Conservation (phyloP, 208 protist genomes). For the Novymonas esmeraldas region DNA sequence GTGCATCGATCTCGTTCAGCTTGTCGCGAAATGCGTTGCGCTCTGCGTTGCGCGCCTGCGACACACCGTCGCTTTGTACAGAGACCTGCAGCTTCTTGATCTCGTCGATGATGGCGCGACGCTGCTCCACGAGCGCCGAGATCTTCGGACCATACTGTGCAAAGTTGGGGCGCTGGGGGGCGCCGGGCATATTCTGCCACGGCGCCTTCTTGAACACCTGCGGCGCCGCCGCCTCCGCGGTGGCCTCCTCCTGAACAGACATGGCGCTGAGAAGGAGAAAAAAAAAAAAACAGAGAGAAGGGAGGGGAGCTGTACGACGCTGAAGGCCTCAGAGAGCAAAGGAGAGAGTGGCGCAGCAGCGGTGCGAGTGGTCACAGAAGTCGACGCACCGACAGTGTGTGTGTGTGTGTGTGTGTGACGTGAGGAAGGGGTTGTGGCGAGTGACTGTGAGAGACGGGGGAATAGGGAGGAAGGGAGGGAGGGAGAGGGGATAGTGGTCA, state of each 20-base stretch:
- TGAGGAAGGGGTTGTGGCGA: no score
- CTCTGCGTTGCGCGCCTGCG: slow-evolving; percentile 33
- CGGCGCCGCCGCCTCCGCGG: background rate
- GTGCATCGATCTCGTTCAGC: slow-evolving; percentile 59
- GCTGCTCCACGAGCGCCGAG: slow-evolving; percentile 42
- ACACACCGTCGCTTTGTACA: slow-evolving; percentile 39
- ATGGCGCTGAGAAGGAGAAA: background rate
- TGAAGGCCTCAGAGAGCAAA: background rate
- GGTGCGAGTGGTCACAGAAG: no score
- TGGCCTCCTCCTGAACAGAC: slow-evolving; percentile 12
- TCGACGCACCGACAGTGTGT: no score
- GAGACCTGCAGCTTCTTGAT: slow-evolving; percentile 66
- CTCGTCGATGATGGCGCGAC: slow-evolving; percentile 49
- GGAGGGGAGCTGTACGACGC: no score
- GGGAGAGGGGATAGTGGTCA: no score
- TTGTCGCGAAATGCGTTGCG: slow-evolving; percentile 46
- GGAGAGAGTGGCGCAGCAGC: no score
- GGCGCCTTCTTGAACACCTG: slow-evolving; percentile 26
- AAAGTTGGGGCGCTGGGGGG: slow-evolving; percentile 52
- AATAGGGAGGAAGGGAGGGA: no score
- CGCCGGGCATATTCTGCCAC: slow-evolving; percentile 71
- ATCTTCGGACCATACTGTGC: slow-evolving; percentile 46
- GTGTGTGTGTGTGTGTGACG: no score
- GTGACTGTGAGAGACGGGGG: no score
- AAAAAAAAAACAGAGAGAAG: background rate